Conservation (phyloP, 1,139 yeast genomes). For the Entelexis sorbosivorans region DNA sequence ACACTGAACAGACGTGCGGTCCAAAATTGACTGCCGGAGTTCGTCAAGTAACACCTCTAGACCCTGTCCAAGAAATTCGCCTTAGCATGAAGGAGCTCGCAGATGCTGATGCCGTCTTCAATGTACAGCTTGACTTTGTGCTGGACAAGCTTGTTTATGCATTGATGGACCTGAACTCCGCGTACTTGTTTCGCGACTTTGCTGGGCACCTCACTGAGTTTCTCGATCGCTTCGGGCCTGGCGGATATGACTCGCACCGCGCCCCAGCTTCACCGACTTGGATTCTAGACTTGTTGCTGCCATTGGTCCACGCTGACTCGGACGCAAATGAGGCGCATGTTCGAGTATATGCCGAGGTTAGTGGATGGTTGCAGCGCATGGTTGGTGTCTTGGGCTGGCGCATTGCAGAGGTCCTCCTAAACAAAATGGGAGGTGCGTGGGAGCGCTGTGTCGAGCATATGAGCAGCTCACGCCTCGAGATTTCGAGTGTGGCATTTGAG, state of each 20-base stretch:
- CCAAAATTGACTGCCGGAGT: background rate
- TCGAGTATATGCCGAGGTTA: conserved; percentile 12
- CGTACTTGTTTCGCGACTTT: conserved; percentile 27
- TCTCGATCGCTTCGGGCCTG: conserved; percentile 23
- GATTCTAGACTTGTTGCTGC: conserved; percentile 18
- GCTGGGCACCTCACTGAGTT: conserved; percentile 25
- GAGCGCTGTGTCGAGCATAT: conserved; percentile 23
- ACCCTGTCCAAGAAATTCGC: conserved; percentile 4
- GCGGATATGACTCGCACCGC: conserved; percentile 13
- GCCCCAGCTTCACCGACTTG: conserved; percentile 15
- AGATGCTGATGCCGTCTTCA: conserved; percentile 18
- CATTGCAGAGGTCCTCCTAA: conserved; percentile 2
- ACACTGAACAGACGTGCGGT: too few relatives aligned
- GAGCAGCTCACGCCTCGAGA: conserved; percentile 10
- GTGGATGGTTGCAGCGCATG: conserved; percentile 17
- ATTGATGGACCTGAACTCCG: conserved; percentile 19
- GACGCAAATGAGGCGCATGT: background rate
- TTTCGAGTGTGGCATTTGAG: conserved; percentile 21
- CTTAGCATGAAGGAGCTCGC: background rate
- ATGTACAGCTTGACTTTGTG: conserved; percentile 17
- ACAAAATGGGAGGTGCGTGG: conserved; percentile 22
- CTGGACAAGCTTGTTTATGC: conserved; percentile 17
- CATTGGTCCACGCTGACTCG: conserved; percentile 12
- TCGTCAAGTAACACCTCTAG: background rate
- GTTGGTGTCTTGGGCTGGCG: conserved; percentile 6